Conservation (phyloP, 495 filamentous ascomycete species). For the Geopyxis carbonaria region DNA sequence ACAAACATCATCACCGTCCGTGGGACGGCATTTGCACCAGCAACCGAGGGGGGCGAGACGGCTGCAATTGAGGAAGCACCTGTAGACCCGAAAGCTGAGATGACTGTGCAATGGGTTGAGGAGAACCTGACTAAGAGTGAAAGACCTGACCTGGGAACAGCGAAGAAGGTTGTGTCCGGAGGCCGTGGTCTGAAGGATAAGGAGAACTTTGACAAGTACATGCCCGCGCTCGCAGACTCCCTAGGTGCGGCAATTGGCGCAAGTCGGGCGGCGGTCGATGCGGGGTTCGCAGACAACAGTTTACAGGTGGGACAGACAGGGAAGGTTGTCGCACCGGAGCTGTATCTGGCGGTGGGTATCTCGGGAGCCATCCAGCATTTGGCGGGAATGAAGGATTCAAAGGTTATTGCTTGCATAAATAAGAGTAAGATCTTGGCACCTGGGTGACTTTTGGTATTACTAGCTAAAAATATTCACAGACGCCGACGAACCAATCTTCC, state of each 20-base stretch:
- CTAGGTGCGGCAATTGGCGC: conserved; percentile 89
- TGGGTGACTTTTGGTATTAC: not conserved
- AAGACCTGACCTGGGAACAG: conserved; percentile 85
- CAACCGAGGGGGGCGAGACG: conserved; percentile 34
- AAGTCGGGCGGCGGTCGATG: conserved; percentile 87
- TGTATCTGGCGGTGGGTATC: conserved; percentile 91
- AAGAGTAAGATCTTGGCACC: conserved; percentile 32
- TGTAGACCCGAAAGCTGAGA: conserved; percentile 53
- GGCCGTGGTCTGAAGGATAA: conserved; percentile 92
- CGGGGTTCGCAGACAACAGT: conserved; percentile 97
- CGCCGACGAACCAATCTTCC: conserved; percentile 90
- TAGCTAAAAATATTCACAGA: conserved; percentile 39
- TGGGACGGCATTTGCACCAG: conserved; percentile 69
- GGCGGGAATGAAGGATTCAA: conserved; percentile 99
- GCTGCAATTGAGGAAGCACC: conserved; percentile 44
- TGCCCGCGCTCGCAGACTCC: conserved; percentile 77
- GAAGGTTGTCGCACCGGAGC: conserved; percentile 90
- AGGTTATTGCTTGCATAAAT: conserved; percentile 98
- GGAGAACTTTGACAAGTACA: conserved; percentile 85
- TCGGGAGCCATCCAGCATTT: conserved; percentile 95
- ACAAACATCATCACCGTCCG: conserved; percentile 85
- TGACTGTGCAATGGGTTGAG: conserved; percentile 70
- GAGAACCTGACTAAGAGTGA: conserved; percentile 87
- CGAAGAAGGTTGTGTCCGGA: conserved; percentile 76
- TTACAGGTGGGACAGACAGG: conserved; percentile 95